phyloP scores from a whole-genome alignment of 306 rosid species.

The Fragaria nilgerrensis region DNA sequence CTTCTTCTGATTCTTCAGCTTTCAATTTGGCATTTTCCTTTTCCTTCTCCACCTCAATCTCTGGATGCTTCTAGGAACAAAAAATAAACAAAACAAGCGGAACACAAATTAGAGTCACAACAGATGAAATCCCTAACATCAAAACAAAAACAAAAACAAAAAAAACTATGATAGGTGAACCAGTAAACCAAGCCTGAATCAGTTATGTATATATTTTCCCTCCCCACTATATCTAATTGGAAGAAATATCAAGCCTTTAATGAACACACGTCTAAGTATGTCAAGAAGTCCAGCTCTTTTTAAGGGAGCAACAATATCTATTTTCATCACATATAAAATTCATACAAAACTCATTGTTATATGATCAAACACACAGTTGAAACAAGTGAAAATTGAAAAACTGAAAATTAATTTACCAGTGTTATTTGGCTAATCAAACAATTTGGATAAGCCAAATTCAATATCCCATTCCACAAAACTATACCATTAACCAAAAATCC shows the following conservation, averaged over 20 bases:
- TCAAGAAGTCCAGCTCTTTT: not conserved
- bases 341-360: not conserved
- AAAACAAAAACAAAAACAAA: not conserved
- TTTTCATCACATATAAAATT: not conserved
- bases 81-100: not conserved
- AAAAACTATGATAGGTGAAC: not conserved
- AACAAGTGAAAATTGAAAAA: not conserved
- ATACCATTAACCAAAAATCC: not conserved
- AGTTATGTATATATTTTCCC: not conserved
- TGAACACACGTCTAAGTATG: not conserved
- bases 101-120: constrained; percentile 10
- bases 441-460: not conserved
- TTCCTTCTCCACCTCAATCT: constrained; percentile 55
- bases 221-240: not conserved
- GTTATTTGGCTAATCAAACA: not conserved
- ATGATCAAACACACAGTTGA: not conserved
- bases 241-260: not conserved
- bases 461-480: not conserved
- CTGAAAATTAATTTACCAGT: too few species aligned
- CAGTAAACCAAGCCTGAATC: not conserved
- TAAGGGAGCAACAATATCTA: not conserved
- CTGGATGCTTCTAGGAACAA: constrained; percentile 41
- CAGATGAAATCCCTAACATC: not conserved
- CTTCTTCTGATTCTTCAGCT: constrained; percentile 66
- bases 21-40: constrained; percentile 33